Conservation (phyloP, 208 protist species). For the Acanthamoeba sp. region DNA sequence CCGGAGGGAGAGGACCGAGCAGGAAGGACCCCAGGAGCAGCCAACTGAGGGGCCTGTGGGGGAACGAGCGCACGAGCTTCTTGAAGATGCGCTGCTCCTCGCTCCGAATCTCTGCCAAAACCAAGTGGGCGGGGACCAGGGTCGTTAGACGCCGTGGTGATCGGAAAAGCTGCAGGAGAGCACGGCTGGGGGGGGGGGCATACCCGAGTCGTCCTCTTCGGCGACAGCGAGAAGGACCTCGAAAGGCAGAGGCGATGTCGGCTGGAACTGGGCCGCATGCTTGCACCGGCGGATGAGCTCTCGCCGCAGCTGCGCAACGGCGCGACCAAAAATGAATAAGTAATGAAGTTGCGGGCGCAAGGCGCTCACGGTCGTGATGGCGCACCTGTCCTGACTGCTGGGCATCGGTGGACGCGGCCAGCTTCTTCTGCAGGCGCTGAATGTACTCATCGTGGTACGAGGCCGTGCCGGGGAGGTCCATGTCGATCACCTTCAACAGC, state of each 20-base stretch:
- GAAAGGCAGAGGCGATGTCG: conserved; percentile 5
- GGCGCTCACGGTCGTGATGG: no score
- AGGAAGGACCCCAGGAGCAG: conserved; percentile 16
- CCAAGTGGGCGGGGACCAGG: not conserved
- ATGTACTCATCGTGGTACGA: conserved; percentile 42
- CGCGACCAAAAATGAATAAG: no score
- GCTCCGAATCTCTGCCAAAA: not conserved
- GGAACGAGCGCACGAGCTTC: conserved; percentile 45
- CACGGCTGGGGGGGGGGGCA: not conserved
- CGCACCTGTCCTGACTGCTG: not conserved
- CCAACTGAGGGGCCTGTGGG: conserved; percentile 30
- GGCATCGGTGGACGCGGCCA: not conserved
- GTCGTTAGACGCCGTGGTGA: no score
- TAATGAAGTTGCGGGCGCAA: no score
- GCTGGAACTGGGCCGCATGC: not conserved
- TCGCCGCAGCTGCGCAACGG: not conserved
- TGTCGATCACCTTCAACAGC: conserved; percentile 36
- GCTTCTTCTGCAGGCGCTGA: not conserved
- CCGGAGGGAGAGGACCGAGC: conserved; percentile 12
- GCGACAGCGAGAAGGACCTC: not conserved
- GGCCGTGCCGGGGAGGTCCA: not conserved
- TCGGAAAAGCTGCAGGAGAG: not conserved
- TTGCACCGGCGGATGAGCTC: not conserved
- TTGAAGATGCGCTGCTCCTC: conserved; percentile 21
- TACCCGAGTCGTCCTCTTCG: conserved; percentile 51